A percentile compares a stretch with the other conserved stretches of the same genome.
These are phyloP conservation scores for Lecanoromycetidae sp. DNA, from an alignment of 2,329 filamentous ascomycete species.

Conservation along the genomic window DNA sequence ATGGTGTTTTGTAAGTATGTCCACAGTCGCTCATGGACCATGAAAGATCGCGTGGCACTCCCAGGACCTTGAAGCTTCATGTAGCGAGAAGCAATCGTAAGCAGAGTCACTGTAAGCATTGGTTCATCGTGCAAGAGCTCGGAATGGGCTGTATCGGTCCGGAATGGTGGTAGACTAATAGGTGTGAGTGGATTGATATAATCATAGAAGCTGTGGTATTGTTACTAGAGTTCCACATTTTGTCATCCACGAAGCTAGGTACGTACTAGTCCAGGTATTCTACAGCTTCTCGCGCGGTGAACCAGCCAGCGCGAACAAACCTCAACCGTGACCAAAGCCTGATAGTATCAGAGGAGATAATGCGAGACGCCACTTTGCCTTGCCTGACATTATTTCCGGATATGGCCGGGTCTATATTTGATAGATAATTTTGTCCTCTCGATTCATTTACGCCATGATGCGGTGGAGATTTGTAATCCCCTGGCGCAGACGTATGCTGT, in stretches of 20 bases:
- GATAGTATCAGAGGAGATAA: conserved; percentile 37
- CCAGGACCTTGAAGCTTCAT: conserved; percentile 68
- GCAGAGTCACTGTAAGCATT: conserved; percentile 77
- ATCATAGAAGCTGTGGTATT: conserved; percentile 58
- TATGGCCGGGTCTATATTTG: conserved; percentile 16
- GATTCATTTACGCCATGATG: background rate
- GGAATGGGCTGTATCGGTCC: conserved; percentile 64
- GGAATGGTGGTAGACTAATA: conserved; percentile 83
- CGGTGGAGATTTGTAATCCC: background rate
- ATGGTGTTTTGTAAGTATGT: conserved; percentile 90
- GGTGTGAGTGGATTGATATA: conserved; percentile 86
- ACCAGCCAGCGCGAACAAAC: conserved; percentile 95
- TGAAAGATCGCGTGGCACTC: conserved; percentile 69
- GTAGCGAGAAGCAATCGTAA: conserved; percentile 85
- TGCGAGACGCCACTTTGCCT: conserved; percentile 24
- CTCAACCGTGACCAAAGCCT: conserved; percentile 84
- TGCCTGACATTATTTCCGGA: conserved; percentile 20
- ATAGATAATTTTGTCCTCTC: background rate
- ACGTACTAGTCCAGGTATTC: conserved; percentile 82
- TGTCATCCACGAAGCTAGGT: conserved; percentile 24
- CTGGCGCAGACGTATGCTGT: background rate
- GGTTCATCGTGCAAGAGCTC: conserved; percentile 81
- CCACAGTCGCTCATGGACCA: conserved; percentile 93
- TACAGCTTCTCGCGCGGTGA: conserved; percentile 85
- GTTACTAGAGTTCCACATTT: conserved; percentile 1